A percentile compares a stretch with the other conserved stretches of the same genome.
phyloP scores from a whole-genome alignment of 192 early-diverging fungal genomes.

The Coemansia sp. region DNA sequence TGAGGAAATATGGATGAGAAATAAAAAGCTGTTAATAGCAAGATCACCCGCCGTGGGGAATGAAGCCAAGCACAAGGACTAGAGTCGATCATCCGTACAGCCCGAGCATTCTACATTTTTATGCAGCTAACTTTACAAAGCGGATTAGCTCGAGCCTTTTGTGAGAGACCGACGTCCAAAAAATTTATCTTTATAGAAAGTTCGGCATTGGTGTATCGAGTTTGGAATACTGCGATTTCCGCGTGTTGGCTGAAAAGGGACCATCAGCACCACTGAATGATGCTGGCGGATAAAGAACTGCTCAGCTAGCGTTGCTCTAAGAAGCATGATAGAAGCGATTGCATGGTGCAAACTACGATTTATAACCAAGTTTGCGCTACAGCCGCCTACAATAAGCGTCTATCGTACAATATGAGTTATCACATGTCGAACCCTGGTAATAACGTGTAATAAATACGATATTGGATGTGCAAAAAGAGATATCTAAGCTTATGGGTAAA shows the following conservation, averaged over 20 bases:
- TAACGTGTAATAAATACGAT: no score
- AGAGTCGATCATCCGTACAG: not conserved
- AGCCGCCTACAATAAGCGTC: slow-evolving; percentile 25
- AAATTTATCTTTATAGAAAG: not conserved
- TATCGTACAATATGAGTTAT: not conserved
- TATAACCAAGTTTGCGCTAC: slow-evolving; percentile 1
- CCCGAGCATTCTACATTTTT: not conserved
- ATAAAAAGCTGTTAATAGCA: not conserved
- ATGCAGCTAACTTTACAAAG: not conserved
- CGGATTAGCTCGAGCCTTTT: not conserved
- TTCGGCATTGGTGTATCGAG: not conserved
- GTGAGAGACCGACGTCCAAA: not conserved
- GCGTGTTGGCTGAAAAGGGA: not conserved
- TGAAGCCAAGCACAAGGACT: not conserved
- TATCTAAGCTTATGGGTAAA: no score
- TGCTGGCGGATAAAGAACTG: not conserved
- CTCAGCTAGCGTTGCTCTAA: slow-evolving; percentile 13
- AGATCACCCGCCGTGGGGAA: no score
- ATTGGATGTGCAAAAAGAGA: no score
- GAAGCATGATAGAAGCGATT: slow-evolving; percentile 36
- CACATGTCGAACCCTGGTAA: no score
- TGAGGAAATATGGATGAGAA: not conserved
- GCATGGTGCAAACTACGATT: not conserved
- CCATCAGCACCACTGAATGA: not conserved
- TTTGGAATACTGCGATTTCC: no score